Base-by-base conservation (phyloP, 768 basidiomycete genomes). In the Antrodiella citrinella region DNA sequence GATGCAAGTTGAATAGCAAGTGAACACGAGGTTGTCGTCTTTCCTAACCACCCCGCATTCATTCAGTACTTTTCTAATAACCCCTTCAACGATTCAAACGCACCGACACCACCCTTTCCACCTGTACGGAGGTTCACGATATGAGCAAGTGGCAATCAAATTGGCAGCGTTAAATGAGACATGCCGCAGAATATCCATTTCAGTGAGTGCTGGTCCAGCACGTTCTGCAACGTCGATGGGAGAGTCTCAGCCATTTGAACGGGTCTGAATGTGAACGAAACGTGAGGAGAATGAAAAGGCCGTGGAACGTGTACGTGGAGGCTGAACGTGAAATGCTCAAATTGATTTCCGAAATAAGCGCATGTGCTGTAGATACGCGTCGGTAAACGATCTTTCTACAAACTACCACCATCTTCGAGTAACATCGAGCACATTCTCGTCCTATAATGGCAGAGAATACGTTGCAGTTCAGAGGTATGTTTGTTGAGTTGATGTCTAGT, bases 121-220 rank as follows among this genome's bases (percentile, higher is more conserved):
- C 94, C 93, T 96, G 61, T 1, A 50, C 26, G 44, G 23, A 22
- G 40, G n/a, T 2, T 26, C 40, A 45, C 26, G 47, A 38, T 45
- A 61, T 55, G 52, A 47, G 48, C 24, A 51, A 47, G 9, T 51
- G 51, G 57, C 51, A 47, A 50, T 35, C 41, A 43, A 19, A n/a
- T n/a, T 7, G 3, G 39, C 47, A 35, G 41, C 26, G 43, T 54
- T 26, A 26, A 49, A 52, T 40, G 51, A 52, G 24, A 78, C 87
- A 52, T 68, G 81, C 95, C 95, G 63, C 96, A 98, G 65, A 99
- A 99, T 63, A 99, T 97, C 95, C 95, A 99, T 66, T 97, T 96
- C 53, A 97, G 69, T 20, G 84, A 82, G 57, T 78, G 84, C 69
- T 99, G 95, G 67, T 97, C 94, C 24, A 99, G 71, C 45, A 99